A percentile compares a stretch with the other conserved stretches of the same genome.
Evolutionary conservation across 1,284 basidiomycete species (phyloP).

Genomic region (Malassezia psittaci): DNA sequence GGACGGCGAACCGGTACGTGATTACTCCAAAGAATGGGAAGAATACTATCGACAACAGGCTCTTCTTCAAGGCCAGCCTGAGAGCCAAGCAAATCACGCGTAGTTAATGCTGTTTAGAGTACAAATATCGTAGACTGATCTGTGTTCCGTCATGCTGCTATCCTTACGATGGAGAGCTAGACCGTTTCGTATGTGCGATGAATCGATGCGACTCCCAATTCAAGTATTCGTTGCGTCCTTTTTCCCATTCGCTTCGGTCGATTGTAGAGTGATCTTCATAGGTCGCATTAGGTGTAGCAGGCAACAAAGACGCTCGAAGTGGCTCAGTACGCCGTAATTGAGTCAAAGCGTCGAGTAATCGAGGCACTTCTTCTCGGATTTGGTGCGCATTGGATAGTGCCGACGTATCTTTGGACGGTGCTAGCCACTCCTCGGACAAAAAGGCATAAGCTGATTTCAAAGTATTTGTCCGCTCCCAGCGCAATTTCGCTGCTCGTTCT

Average conservation of each 20-base stretch:
- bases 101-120: no score
- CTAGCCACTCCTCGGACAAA: neutral
- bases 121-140: neutral
- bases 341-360: conserved; percentile 24
- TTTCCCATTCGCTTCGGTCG: conserved; percentile 25
- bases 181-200: conserved; percentile 22
- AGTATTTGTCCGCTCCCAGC: conserved; percentile 15
- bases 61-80: conserved; percentile 17
- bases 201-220: conserved; percentile 38
- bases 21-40: conserved; percentile 46
- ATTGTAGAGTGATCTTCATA: conserved; percentile 6
- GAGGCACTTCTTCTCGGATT: conserved; percentile 25
- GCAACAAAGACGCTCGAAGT: conserved; percentile 23
- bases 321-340: conserved; percentile 26
- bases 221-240: conserved; percentile 33
- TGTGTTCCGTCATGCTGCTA: no score
- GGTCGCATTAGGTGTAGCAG: conserved; percentile 2
- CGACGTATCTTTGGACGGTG: neutral
- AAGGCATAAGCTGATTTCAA: conserved; percentile 2
- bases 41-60: conserved; percentile 38
- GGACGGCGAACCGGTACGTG: conserved; percentile 15
- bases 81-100: no score
- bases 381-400: conserved; percentile 14
- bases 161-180: neutral
- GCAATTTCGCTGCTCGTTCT: conserved; percentile 19